phyloP scores from a whole-genome alignment of 345 rosid genomes.

The Litchi chinensis region DNA sequence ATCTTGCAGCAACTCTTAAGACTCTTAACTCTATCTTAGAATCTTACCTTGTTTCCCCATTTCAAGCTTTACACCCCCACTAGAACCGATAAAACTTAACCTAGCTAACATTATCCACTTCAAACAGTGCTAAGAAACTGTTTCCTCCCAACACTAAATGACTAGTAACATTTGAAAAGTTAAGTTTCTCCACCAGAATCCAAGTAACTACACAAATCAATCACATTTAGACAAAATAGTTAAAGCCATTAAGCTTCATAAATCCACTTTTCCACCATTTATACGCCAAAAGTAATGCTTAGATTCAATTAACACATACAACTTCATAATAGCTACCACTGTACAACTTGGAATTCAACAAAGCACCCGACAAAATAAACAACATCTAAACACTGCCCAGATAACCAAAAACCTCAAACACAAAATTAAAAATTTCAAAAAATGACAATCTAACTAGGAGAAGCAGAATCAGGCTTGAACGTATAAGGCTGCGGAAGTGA shows the following conservation, averaged over 20 bases:
- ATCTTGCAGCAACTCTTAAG: not conserved
- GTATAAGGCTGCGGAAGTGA: conserved; percentile 82
- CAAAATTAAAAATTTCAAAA: not conserved
- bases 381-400: not conserved
- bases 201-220: not conserved
- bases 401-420: conserved; percentile 11
- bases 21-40: not conserved
- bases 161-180: not conserved
- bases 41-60: not conserved
- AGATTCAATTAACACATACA: not conserved
- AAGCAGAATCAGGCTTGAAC: conserved; percentile 56
- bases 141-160: not conserved
- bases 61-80: conserved; percentile 11
- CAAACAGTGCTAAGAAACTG: not conserved
- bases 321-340: not conserved
- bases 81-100: not conserved
- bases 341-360: not conserved
- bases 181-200: not conserved
- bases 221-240: not conserved
- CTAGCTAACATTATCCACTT: not conserved
- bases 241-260: not conserved
- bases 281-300: not conserved
- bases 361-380: not conserved
- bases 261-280: not conserved
- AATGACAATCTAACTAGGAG: conserved; percentile 3